These are phyloP conservation scores for Phanerochaete sordida DNA, from an alignment of 768 basidiomycete genomes.

Conservation along the genomic window DNA sequence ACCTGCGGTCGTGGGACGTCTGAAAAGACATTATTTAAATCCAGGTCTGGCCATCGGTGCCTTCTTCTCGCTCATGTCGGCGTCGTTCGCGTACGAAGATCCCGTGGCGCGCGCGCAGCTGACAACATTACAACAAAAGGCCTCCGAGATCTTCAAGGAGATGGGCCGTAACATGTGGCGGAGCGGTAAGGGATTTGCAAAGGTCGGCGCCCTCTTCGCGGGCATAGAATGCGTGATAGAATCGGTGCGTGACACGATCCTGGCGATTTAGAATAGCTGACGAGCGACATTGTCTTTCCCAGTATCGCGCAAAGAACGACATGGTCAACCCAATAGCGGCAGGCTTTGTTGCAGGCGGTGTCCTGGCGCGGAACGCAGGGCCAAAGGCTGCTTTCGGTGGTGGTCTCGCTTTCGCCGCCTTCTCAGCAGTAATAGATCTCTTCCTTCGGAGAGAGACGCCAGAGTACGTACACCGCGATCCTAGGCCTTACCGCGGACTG, in stretches of 20 bases:
- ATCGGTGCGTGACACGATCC: slow-evolving; percentile 55
- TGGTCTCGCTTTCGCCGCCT: slow-evolving; percentile 88
- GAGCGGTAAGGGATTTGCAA: slow-evolving; percentile 88
- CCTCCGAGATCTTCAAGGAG: slow-evolving; percentile 82
- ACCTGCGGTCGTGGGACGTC: slow-evolving; percentile 7
- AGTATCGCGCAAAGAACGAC: slow-evolving; percentile 98
- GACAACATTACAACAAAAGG: slow-evolving; percentile 73
- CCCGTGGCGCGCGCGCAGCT: slow-evolving; percentile 71
- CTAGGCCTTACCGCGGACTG: neutral
- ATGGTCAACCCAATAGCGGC: slow-evolving; percentile 87
- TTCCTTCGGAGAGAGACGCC: slow-evolving; percentile 78
- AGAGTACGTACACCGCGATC: slow-evolving; percentile 49
- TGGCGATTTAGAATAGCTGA: neutral
- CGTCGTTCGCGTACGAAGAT: slow-evolving; percentile 94
- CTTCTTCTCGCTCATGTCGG: slow-evolving; percentile 95
- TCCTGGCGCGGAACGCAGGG: slow-evolving; percentile 85
- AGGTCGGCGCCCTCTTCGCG: slow-evolving; percentile 92
- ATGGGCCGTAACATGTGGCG: slow-evolving; percentile 93
- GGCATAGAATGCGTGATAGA: slow-evolving; percentile 96
- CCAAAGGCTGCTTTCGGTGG: slow-evolving; percentile 86
- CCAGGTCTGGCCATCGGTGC: slow-evolving; percentile 89
- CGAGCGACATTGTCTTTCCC: neutral
- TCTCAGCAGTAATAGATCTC: slow-evolving; percentile 87
- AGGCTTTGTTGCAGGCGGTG: slow-evolving; percentile 85
- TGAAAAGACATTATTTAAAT: slow-evolving; percentile 14